Conservation (phyloP, 176 grass and related monocot genomes). For the Typha latifolia region DNA sequence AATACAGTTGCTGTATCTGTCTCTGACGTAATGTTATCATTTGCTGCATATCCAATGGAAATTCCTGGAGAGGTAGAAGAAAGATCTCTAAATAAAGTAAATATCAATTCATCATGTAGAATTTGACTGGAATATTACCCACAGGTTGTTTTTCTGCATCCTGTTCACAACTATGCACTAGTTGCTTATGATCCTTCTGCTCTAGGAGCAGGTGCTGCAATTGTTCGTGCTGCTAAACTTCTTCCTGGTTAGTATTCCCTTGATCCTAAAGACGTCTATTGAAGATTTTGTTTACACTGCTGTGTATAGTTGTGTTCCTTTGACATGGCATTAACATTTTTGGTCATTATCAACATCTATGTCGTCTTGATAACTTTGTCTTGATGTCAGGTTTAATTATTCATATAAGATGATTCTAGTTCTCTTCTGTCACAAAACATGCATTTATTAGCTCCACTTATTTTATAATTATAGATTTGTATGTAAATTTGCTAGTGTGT, state of each 20-base stretch:
- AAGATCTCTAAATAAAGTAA: not conserved
- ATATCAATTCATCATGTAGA: not conserved
- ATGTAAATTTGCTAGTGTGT: too few relatives aligned
- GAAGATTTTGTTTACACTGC: not conserved
- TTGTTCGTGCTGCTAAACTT: constrained; percentile 93
- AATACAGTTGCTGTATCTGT: constrained; percentile 90
- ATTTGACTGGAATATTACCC: constrained; percentile 14
- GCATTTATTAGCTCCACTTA: too few relatives aligned
- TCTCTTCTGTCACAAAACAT: too few relatives aligned
- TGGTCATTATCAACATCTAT: too few relatives aligned
- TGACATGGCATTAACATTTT: not conserved
- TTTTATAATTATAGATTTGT: too few relatives aligned
- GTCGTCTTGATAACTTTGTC: too few relatives aligned
- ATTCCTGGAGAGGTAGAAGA: constrained; percentile 83
- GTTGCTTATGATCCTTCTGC: constrained; percentile 97
- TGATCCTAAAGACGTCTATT: not conserved
- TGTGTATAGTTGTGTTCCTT: not conserved
- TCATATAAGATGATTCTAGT: too few relatives aligned
- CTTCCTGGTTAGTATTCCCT: constrained; percentile 62
- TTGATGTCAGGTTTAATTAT: too few relatives aligned
- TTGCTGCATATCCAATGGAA: constrained; percentile 99
- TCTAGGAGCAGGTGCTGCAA: constrained; percentile 75
- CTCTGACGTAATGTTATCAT: constrained; percentile 97
- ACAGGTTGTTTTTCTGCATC: constrained; percentile 96
- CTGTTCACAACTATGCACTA: constrained; percentile 92